Evolutionary conservation across 768 basidiomycete genomes (phyloP).

Genomic region (Floccularia luteovirens): DNA sequence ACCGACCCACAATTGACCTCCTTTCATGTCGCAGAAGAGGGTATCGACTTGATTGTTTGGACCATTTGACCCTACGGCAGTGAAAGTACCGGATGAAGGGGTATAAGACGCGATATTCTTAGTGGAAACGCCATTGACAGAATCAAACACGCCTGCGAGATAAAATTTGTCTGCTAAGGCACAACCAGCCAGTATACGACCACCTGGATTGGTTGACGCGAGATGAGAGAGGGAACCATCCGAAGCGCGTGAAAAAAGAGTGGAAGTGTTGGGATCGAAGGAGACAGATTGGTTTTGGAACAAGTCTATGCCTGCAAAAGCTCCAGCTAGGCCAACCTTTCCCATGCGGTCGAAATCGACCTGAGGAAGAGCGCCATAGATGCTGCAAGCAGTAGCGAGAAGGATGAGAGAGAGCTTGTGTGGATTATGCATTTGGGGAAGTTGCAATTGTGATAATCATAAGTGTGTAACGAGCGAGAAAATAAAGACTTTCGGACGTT

Average conservation of each 20-base stretch:
- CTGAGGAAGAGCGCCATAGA: slow-evolving; percentile 27
- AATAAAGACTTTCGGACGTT: too few species aligned
- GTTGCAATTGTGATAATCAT: too few species aligned
- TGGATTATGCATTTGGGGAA: too few species aligned
- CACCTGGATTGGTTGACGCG: slow-evolving; percentile 76
- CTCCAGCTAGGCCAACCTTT: slow-evolving; percentile 79
- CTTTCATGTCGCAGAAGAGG: slow-evolving; percentile 67
- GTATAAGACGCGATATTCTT: slow-evolving; percentile 76
- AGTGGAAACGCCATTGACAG: slow-evolving; percentile 51
- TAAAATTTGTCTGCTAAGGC: slow-evolving; percentile 62
- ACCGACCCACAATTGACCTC: slow-evolving; percentile 69
- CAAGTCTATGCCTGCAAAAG: slow-evolving; percentile 82
- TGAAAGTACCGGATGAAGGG: slow-evolving; percentile 46
- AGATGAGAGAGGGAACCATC: slow-evolving; percentile 64
- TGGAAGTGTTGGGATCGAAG: slow-evolving; percentile 66
- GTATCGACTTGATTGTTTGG: slow-evolving; percentile 70
- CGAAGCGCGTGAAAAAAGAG: slow-evolving; percentile 56
- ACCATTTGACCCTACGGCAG: slow-evolving; percentile 57
- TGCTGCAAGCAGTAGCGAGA: slow-evolving; percentile 13
- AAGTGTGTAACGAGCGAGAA: too few species aligned
- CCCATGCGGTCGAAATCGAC: slow-evolving; percentile 74
- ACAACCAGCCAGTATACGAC: slow-evolving; percentile 70
- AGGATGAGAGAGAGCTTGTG: slow-evolving; percentile 13
- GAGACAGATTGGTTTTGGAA: slow-evolving; percentile 50
- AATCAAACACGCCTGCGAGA: slow-evolving; percentile 78